phyloP scores from a whole-genome alignment of 129 eudicot species.

The Mikania micrantha region DNA sequence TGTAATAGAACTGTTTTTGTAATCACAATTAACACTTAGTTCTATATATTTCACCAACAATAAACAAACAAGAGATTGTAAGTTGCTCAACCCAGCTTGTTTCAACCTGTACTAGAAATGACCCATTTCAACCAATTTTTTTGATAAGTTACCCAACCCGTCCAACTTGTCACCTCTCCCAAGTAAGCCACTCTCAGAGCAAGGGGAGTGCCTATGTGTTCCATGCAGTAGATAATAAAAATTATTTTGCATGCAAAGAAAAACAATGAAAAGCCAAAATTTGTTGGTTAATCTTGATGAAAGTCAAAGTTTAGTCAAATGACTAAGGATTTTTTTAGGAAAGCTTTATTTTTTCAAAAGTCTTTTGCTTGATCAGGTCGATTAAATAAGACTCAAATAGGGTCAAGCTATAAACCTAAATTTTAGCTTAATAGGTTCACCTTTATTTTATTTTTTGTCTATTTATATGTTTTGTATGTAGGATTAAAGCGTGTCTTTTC shows the following conservation, averaged over 20 bases:
- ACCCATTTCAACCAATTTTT: background rate
- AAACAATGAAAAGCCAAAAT: background rate
- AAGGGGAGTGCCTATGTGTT: background rate
- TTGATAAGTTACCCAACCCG: background rate
- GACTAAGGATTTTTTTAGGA: too few species aligned
- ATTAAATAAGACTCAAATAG: too few species aligned
- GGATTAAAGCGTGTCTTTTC: too few species aligned
- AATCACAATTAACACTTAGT: background rate
- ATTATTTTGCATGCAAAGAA: background rate
- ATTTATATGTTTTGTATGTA: too few species aligned
- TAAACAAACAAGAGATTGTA: background rate
- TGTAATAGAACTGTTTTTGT: background rate
- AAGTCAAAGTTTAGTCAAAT: too few species aligned
- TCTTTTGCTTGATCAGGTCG: too few species aligned
- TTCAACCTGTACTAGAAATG: background rate
- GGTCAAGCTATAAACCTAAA: too few species aligned
- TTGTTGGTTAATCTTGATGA: too few species aligned
- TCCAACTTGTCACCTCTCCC: background rate
- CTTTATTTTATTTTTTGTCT: too few species aligned
- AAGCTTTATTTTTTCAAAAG: too few species aligned
- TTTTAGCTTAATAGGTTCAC: too few species aligned
- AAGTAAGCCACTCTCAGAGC: background rate
- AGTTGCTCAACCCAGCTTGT: background rate
- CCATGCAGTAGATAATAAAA: background rate
- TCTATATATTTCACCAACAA: background rate